Evolutionary conservation across 2,329 filamentous ascomycete species (phyloP), one percentile per base, ranked within the genome.

Genomic region (Diaporthe ampelina): DNA sequence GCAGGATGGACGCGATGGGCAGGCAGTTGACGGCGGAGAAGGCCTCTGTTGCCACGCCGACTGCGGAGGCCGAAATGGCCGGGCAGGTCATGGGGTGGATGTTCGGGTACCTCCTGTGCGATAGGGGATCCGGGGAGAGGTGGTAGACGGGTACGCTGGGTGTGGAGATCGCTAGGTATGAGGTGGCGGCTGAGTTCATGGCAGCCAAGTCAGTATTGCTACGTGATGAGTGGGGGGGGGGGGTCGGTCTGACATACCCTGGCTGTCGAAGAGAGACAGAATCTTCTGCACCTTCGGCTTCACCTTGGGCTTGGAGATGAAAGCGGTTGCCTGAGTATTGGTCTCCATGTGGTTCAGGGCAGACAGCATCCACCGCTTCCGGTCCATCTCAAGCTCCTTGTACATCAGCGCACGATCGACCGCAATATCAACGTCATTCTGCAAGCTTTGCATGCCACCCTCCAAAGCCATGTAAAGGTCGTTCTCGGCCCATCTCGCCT

Each of bases 1-100:
- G 84, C 43, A 92, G 86, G 1, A 90, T 78, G 0, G 89, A 87
- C 1, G 91, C 89, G 35, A 94, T 85, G 0, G 85, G 85, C 26
- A 92, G 83, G 0, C 88, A 88, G 56, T 89, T 87, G 4, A 89
- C 88, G 0, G 84, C 81, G 0, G 86, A 84, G 77, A 90, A 91
- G 1, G 85, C 78, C 13, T 84, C 78, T 11, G 84, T 81, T 17
- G 85, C 80, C 35, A 88, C 77, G 6, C 85, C 83, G 19, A 84
- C 81, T 2, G 78, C 78, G 50, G 80, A 80, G 68, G 81, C 77
- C 37, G 82, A 83, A 0, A 85, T 78, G 4, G 83, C 82, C 0
- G 86, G 82, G 9, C 84, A 84, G 7, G 81, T 76, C 3, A 86
- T 77, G 0, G 86, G 83, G 26, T 82, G 80, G 6, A 87, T 77